Conservation (phyloP, 805 yeast genomes). For the Candida sphagnicola region DNA sequence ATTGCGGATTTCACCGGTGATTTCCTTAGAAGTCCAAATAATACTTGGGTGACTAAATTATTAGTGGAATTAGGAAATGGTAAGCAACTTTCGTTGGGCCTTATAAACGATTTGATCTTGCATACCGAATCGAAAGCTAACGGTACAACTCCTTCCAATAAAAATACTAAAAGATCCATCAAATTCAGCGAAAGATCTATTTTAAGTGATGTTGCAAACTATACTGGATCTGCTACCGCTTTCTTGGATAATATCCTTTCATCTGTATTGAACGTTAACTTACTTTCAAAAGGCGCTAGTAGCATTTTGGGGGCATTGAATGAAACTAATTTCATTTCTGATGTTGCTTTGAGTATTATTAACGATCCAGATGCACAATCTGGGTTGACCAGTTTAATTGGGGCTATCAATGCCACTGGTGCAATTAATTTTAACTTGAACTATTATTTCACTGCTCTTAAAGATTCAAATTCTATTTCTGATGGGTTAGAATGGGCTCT, state of each 20-base stretch:
- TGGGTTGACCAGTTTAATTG: slow-evolving; percentile 13
- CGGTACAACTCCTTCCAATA: slow-evolving; percentile 1
- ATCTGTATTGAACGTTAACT: slow-evolving; percentile 17
- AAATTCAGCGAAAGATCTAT: not conserved
- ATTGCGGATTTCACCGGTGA: slow-evolving; percentile 25
- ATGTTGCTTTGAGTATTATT: slow-evolving; percentile 21
- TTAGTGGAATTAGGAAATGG: slow-evolving; percentile 33
- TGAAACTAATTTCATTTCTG: slow-evolving; percentile 24
- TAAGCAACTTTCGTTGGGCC: slow-evolving; percentile 23
- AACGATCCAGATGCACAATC: slow-evolving; percentile 17
- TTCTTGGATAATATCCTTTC: slow-evolving; percentile 29
- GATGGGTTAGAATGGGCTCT: slow-evolving; percentile 21
- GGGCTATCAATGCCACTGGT: slow-evolving; percentile 27
- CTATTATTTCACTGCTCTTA: slow-evolving; percentile 16
- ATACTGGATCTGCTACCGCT: slow-evolving; percentile 27
- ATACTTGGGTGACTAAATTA: slow-evolving; percentile 27
- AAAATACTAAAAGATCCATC: not conserved
- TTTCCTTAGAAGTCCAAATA: slow-evolving; percentile 15
- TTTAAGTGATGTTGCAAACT: slow-evolving; percentile 6
- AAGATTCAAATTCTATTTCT: slow-evolving; percentile 18
- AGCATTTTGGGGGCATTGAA: slow-evolving; percentile 27
- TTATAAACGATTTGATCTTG: slow-evolving; percentile 24
- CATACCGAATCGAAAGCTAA: slow-evolving; percentile 18
- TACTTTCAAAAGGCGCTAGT: slow-evolving; percentile 16
- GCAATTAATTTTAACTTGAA: slow-evolving; percentile 28